Evolutionary conservation across 2,329 filamentous ascomycete genomes (phyloP).

Genomic region (Penicillium sp.): DNA sequence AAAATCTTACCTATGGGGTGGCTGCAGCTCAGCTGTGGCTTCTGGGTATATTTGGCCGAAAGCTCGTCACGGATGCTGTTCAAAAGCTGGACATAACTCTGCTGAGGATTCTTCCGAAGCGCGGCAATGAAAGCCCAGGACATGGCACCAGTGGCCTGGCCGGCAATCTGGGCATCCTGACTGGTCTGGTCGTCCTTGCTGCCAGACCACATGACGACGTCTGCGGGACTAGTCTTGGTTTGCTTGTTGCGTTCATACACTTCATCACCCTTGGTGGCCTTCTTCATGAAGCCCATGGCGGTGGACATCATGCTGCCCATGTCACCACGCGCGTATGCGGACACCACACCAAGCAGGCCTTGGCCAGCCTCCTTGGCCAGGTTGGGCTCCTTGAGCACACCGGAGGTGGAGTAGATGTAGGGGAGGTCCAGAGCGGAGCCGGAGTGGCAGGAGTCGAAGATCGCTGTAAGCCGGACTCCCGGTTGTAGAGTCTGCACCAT

Average conservation of each 20-base stretch:
- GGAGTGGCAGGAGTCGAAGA: slow-evolving; percentile 68
- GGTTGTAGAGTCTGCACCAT: slow-evolving; percentile 74
- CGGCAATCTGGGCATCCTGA: slow-evolving; percentile 82
- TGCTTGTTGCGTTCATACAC: slow-evolving; percentile 75
- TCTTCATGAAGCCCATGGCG: slow-evolving; percentile 83
- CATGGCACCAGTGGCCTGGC: slow-evolving; percentile 95
- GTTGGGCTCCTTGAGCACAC: slow-evolving; percentile 67
- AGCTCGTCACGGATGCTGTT: slow-evolving; percentile 94
- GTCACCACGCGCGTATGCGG: slow-evolving; percentile 79
- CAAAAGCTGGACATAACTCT: slow-evolving; percentile 92
- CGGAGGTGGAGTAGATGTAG: slow-evolving; percentile 65
- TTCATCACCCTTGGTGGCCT: slow-evolving; percentile 74
- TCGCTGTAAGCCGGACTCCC: slow-evolving; percentile 73
- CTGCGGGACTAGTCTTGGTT: slow-evolving; percentile 90
- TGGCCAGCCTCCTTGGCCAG: slow-evolving; percentile 66
- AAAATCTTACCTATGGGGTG: slow-evolving; percentile 78
- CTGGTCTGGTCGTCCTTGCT: slow-evolving; percentile 96
- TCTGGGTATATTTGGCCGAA: slow-evolving; percentile 82
- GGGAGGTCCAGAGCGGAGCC: slow-evolving; percentile 65
- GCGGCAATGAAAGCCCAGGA: slow-evolving; percentile 93
- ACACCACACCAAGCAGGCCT: slow-evolving; percentile 64
- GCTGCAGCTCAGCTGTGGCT: slow-evolving; percentile 93
- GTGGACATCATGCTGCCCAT: slow-evolving; percentile 75
- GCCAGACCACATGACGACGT: slow-evolving; percentile 97
- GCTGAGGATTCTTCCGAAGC: slow-evolving; percentile 87